phyloP scores from a whole-genome alignment of 257 asterid genomes.

The Pogostemon cablin region DNA sequence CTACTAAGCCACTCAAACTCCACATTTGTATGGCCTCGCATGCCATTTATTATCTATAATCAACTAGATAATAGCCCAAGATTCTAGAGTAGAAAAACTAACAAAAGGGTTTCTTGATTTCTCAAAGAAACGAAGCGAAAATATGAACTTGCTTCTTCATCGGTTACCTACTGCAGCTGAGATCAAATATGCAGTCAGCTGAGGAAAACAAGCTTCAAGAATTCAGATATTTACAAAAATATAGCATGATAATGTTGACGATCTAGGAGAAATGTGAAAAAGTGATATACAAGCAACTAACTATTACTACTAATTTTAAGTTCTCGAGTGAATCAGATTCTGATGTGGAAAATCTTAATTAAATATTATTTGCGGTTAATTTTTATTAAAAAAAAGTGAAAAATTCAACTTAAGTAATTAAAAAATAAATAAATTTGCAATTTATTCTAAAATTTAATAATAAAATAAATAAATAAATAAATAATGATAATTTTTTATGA shows the following conservation, averaged over 20 bases:
- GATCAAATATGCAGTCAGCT: background rate
- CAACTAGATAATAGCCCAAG: constrained; percentile 30
- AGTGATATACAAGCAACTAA: too few relatives aligned
- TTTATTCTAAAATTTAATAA: too few relatives aligned
- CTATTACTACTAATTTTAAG: too few relatives aligned
- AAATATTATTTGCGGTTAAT: too few relatives aligned
- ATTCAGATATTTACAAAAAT: background rate
- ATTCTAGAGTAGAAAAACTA: constrained; percentile 30
- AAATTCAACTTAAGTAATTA: too few relatives aligned
- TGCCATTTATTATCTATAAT: constrained; percentile 52
- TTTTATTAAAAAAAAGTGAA: too few relatives aligned
- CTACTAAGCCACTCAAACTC: constrained; percentile 73
- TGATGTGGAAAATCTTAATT: too few relatives aligned
- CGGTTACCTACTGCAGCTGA: background rate
- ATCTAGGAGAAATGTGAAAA: too few relatives aligned
- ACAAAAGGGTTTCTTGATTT: constrained; percentile 34
- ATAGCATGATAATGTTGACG: background rate
- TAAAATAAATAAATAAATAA: too few relatives aligned
- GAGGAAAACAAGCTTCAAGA: constrained; percentile 30
- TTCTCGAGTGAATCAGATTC: too few relatives aligned
- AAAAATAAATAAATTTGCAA: too few relatives aligned
- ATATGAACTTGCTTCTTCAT: constrained; percentile 1
- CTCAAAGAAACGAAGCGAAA: constrained; percentile 10
- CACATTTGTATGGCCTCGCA: constrained; percentile 63
- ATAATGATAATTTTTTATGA: too few relatives aligned